These are phyloP conservation scores for Leccinum subtestaceum DNA, from an alignment of 768 basidiomycete species.

Conservation along the genomic window DNA sequence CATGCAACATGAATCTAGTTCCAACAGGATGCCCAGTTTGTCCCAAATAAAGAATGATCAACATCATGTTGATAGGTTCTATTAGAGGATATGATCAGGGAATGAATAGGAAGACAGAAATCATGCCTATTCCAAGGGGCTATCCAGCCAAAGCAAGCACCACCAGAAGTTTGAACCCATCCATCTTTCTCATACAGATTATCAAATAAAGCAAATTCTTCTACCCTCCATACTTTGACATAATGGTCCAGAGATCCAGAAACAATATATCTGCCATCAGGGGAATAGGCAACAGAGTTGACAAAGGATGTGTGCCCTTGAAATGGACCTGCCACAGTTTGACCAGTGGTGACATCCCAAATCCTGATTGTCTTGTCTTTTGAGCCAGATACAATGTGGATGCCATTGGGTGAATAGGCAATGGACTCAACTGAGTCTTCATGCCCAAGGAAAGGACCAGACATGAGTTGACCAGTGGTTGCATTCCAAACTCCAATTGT, in stretches of 20 bases:
- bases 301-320: background rate
- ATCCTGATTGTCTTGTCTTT: background rate
- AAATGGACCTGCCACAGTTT: background rate
- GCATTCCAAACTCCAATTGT: background rate
- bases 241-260: background rate
- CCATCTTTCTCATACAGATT: background rate
- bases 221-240: constrained; percentile 1
- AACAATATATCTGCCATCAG: background rate
- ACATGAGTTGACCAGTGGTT: background rate
- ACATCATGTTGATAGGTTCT: background rate
- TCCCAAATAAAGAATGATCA: background rate
- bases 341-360: background rate
- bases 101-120: background rate
- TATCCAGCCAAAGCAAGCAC: background rate
- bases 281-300: background rate
- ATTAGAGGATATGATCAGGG: background rate
- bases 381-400: background rate
- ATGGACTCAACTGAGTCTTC: background rate
- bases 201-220: background rate
- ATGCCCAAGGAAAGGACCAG: background rate
- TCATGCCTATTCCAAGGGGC: background rate
- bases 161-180: background rate
- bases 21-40: background rate
- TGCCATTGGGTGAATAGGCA: background rate
- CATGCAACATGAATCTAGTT: background rate